Base-by-base conservation (phyloP, 768 basidiomycete genomes). In the Suillus paluster region DNA sequence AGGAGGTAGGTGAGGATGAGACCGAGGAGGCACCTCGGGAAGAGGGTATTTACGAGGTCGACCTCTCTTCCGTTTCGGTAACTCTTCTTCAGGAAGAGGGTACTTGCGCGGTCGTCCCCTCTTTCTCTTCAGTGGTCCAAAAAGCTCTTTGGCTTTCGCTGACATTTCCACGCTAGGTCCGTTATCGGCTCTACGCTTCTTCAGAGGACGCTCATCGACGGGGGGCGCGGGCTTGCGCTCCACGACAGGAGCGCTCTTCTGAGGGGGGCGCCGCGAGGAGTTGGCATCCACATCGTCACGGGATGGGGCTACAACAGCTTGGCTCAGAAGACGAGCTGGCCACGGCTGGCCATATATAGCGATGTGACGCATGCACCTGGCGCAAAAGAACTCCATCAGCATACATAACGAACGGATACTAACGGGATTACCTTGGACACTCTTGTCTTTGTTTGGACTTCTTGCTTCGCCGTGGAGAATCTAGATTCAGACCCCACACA, bases 351-450 rank as follows among this genome's bases (percentile, higher is more conserved):
- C 82, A 74, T 93, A 94, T 61, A 94, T 94, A 12, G 89, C 91
- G 67, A 80, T 84, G 73, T 94, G 92, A 21, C 92, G 88, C 74
- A 93, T 81, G 71, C 92, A 94, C 62, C 91, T 92, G 68, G 19
- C 52, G 48, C 46, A 66, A 65, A 53, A 58, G 60, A 67, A 59
- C 52, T 61, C 58, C 23, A 19, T 46, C 55, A 66, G 56, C 39
- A 61, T 55, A 63, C 17, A 23, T 23, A 66, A 62, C 38, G 57
- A 77, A 83, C 42, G 50, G 55, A 33, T 21, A 39, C 63, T 45
- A 64, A 70, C 70, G 17, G 6, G 5, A 39, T 53, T 72, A 94
- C 91, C 92, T 81, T 60, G 90, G 90, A 73, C 92, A 94, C 33
- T 91, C 88, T 63, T 85, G 84, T 63, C 84, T 83, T 63, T 79